Evolutionary conservation across 805 yeast genomes (phyloP), one percentile per base, ranked within the genome.

Genomic region (Zygosaccharomyces bailii): DNA sequence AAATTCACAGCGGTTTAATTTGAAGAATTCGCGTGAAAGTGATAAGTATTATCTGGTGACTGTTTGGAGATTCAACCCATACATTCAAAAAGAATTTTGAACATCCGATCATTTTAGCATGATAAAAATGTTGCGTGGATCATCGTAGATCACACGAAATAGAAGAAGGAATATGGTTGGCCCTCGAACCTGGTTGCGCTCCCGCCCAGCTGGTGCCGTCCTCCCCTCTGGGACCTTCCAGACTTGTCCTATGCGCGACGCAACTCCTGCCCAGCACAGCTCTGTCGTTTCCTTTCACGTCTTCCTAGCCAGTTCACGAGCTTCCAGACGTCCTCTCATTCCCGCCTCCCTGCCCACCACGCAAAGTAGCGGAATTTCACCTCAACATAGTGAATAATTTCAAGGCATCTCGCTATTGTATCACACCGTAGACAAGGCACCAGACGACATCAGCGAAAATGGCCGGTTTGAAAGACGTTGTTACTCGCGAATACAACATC

Each of bases 401-500:
- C 40, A 25, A 37, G 30, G 30, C 30, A 29, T 17, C 30, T 37
- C 20, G 18, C 24, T 14, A 37, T 29, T 25, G 31, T 24, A 25
- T 17, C 27, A 37, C 13, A 37, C 17, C 20, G 40, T 16, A 37
- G 10, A 17, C 32, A 30, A 37, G 32, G 17, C 40, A 25, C 20
- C 30, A 29, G 40, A 37, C 40, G 40, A 37, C 40, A 37, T 37
- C 46, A 48, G 42, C 44, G 43, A 65, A 63, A 61, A 72, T 72
- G 76, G 73, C 76, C 62, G 72, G 72, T 76, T 80, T 89, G 74
- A 86, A 86, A 80, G 98, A 93, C 90, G 96, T 89, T 77, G 97
- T 93, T 77, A 86, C 99, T 75, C 96, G 99, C 78, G 99, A 93
- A 80, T 93, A 93, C 88, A 93, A 99, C 84, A 90, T 93, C 78